These are phyloP conservation scores for Ananas comosus DNA, from an alignment of 176 grass and related monocot species.

Conservation along the genomic window DNA sequence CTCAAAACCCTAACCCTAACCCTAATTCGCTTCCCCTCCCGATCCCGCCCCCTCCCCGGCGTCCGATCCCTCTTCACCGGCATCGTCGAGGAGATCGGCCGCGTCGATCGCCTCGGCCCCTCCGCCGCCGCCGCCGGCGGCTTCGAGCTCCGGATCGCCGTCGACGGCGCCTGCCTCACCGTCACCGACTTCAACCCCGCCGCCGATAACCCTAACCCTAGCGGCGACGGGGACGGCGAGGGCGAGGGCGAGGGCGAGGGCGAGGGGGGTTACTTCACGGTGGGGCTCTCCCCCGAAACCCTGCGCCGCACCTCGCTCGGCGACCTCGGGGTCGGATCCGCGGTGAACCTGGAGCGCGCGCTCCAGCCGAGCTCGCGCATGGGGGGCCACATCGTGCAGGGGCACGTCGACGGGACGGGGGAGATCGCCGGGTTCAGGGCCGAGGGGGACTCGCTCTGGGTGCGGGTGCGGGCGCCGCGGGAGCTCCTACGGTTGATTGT, in stretches of 20 bases:
- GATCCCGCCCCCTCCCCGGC: slow-evolving; percentile 13
- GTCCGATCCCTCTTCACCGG: slow-evolving; percentile 71
- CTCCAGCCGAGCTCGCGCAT: slow-evolving; percentile 67
- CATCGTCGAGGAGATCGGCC: slow-evolving; percentile 84
- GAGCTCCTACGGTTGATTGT: slow-evolving; percentile 71
- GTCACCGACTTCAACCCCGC: slow-evolving; percentile 55
- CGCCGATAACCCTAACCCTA: not conserved
- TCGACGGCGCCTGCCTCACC: slow-evolving; percentile 83
- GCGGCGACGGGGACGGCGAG: too few species aligned
- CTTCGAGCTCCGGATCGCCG: slow-evolving; percentile 49
- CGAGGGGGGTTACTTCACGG: slow-evolving; percentile 30
- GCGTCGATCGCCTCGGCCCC: slow-evolving; percentile 44
- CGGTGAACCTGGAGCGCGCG: slow-evolving; percentile 77
- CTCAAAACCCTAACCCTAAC: slow-evolving; percentile 29
- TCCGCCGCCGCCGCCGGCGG: slow-evolving; percentile 23
- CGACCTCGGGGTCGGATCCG: slow-evolving; percentile 27
- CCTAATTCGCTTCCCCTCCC: slow-evolving; percentile 5
- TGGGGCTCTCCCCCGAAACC: slow-evolving; percentile 79
- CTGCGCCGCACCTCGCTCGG: slow-evolving; percentile 66
- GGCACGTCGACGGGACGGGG: slow-evolving; percentile 79
- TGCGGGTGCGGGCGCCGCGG: slow-evolving; percentile 50
- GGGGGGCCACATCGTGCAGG: slow-evolving; percentile 90
- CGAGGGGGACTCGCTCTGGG: slow-evolving; percentile 82
- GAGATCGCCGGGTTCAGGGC: slow-evolving; percentile 58
- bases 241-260: too few species aligned